phyloP scores from a whole-genome alignment of 306 rosid genomes.

The Vigna hirtella region DNA sequence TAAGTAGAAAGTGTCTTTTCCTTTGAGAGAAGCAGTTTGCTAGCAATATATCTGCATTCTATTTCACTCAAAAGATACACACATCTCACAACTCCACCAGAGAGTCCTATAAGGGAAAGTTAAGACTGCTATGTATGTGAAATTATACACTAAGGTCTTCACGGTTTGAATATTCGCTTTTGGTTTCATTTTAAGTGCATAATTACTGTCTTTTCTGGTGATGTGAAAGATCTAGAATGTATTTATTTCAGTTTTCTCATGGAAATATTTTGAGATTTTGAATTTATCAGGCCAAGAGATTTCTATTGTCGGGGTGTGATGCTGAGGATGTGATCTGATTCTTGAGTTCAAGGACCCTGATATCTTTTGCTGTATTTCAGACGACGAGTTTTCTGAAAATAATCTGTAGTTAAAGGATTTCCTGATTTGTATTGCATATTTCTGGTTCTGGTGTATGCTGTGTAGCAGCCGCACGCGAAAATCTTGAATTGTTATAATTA shows the following conservation, averaged over 20 bases:
- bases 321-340: not conserved
- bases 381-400: too few relatives aligned
- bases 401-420: too few relatives aligned
- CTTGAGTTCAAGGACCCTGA: constrained; percentile 8
- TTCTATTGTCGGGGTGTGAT: constrained; percentile 11
- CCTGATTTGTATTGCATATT: too few relatives aligned
- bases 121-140: not conserved
- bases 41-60: too few relatives aligned
- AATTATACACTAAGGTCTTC: not conserved
- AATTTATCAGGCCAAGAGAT: constrained; percentile 10
- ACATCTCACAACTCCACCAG: not conserved
- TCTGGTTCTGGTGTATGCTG: too few relatives aligned
- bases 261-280: constrained; percentile 8
- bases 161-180: constrained; percentile 1
- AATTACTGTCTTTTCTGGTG: not conserved
- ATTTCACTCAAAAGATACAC: too few relatives aligned
- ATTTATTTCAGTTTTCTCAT: constrained; percentile 21
- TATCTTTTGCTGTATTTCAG: not conserved
- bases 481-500: too few relatives aligned
- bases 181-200: not conserved
- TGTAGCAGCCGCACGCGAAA: too few relatives aligned
- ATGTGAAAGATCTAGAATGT: constrained; percentile 12
- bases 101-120: too few relatives aligned
- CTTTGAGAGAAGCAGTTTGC: not conserved
- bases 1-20: not conserved